These are phyloP conservation scores for Mycena vulgaris DNA, from an alignment of 768 basidiomycete genomes.

Conservation along the genomic window DNA sequence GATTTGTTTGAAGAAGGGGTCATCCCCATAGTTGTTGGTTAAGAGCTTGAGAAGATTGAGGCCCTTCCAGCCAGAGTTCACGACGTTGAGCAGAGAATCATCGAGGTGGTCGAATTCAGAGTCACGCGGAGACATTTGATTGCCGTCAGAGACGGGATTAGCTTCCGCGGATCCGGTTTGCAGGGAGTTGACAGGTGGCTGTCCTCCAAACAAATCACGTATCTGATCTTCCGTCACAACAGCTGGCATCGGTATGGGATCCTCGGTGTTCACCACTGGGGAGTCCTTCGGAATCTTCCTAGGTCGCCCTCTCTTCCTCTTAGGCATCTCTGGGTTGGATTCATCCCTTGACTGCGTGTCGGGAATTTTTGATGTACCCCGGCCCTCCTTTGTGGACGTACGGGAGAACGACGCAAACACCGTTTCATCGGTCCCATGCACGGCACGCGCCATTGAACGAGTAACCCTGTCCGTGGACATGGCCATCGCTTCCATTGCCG, in stretches of 20 bases:
- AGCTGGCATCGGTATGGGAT: too few species aligned
- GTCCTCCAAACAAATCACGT: too few species aligned
- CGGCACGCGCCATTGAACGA: background rate
- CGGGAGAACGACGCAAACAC: background rate
- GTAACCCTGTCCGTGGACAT: background rate
- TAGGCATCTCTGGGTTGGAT: too few species aligned
- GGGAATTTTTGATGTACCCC: background rate
- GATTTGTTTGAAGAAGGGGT: background rate
- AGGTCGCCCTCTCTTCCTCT: too few species aligned
- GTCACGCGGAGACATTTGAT: background rate
- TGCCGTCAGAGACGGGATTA: background rate
- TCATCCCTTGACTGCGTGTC: too few species aligned
- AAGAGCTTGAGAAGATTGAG: background rate
- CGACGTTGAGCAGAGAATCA: background rate
- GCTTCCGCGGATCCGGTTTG: background rate
- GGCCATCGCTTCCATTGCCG: background rate
- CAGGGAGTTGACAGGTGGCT: too few species aligned
- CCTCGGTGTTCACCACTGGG: background rate
- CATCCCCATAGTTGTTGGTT: background rate
- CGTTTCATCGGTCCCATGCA: background rate
- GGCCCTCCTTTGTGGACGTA: background rate
- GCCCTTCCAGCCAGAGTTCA: conserved; percentile 7
- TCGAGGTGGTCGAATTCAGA: background rate
- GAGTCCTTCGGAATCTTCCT: background rate
- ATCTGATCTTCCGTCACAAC: too few species aligned